Evolutionary conservation across 1,139 yeast genomes (phyloP), one percentile per base, ranked within the genome.

Genomic region (Taphrina flavorubra): DNA sequence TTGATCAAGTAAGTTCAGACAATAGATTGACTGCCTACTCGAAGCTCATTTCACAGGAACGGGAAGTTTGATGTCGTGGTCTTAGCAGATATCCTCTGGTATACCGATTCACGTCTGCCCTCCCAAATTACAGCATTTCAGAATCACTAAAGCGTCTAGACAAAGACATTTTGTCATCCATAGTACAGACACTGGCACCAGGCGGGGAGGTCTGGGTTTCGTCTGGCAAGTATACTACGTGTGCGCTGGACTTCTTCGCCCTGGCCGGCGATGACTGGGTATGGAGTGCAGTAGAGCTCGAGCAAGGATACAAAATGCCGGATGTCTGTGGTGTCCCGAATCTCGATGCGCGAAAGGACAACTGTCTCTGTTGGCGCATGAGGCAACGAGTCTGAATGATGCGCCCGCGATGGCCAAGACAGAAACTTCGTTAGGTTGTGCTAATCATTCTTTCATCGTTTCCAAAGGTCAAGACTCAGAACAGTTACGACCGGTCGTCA

Each of bases 81-180:
- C n/a, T 40, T 58, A 8, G 62, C 62, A 14, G 62, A 58, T 31
- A 42, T 58, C 10, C 62, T 58, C 42, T 58, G 62, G 62, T 58
- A 58, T 31, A 34, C 16, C 44, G 10, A n/a, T 25, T 58, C 62
- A 7, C 62, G 62, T 58, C 42, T 25, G 62, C 25, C 3, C 58
- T 11, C 13, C n/a, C 8, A 10, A 20, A 11, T 20, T 11, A 16
- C 31, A 8, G 36, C 2, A 49, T 6, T 10, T 6, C 36, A 5
- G 13, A 13, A 49, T 31, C 37, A 31, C 16, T 20, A 36, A 20
- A 40, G 1, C 10, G 11, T 14, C 39, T 13, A 58, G 62, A 58
- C 18, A 8, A 25, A 11, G 62, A 58, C 14, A 58, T 58, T 25
- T 40, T 58, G 25, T 7, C 42, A 6, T 58, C 62, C 14, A 42